Evolutionary conservation across 192 early-diverging fungal species (phyloP), one percentile per base, ranked within the genome.

Genomic region (Dissophora ornata): DNA sequence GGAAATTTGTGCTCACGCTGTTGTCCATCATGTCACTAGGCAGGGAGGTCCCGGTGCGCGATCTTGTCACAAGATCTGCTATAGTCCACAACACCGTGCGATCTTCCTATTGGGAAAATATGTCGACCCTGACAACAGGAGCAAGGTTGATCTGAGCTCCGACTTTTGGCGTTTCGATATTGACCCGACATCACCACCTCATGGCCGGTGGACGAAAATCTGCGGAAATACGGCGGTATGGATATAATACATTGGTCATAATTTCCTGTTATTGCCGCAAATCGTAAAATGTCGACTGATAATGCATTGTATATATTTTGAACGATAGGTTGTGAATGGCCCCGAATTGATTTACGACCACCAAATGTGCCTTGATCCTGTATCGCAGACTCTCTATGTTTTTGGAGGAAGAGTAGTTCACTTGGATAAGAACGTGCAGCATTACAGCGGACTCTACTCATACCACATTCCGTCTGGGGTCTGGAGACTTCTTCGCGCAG

Each of bases 151-250:
- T 48, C 74, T 94, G 24, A 89, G 94, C 28, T 89, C 89, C 48
- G 95, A 98, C 69, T 93, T 98, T 68, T 98, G 91, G 89, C 85
- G 89, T 48, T 98, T 95, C 70, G 90, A 95, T 79, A 87, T 93
- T 30, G 79, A 83, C 38, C 67, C 67, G 34, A 42, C 79, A 29
- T 77, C 73, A 10, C 73, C 73, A 38, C 65, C 66, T 38, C 50
- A 52, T 18, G 65, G 75, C 18, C 81, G 83, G 51, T 97, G 96
- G 96, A 80, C 83, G 5, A 84, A 84, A 55, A 86, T 97, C 2
- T 91, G 88, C 32, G 84, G 58, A 18, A 92, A 95, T 75, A 98
- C 97, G 4, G 85, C 83, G 26, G 92, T 90, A 79, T 69, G 86
- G 21, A 21, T 7, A 2, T 50, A 19, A 50, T 10, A 10, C 44